A percentile compares a stretch with the other conserved stretches of the same genome.
phyloP scores from a whole-genome alignment of 108 stramenopile species.

The Phaeodactylum tricornutum region DNA sequence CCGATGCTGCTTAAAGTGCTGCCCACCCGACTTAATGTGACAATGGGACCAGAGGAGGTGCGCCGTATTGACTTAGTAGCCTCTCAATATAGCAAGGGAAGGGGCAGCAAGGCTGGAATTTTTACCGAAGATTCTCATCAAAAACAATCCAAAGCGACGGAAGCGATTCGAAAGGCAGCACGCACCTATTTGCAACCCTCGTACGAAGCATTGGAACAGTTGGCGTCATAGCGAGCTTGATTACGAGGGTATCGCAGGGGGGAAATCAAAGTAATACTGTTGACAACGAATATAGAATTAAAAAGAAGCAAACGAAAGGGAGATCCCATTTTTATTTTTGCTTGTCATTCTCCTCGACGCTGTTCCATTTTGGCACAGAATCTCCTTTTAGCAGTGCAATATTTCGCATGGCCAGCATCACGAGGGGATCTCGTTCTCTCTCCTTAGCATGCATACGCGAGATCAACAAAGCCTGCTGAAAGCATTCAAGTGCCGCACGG shows the following conservation, averaged over 20 bases:
- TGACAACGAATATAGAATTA: too few relatives aligned
- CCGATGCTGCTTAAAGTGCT: conserved; percentile 40
- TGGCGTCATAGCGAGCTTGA: too few relatives aligned
- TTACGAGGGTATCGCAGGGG: too few relatives aligned
- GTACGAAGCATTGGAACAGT: conserved; percentile 29
- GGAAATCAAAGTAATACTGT: too few relatives aligned
- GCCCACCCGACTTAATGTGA: conserved; percentile 31
- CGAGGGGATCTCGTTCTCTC: conserved; percentile 23
- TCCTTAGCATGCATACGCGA: conserved; percentile 24
- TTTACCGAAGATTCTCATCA: conserved; percentile 52
- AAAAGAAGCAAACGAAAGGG: too few relatives aligned
- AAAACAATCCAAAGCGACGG: conserved; percentile 51
- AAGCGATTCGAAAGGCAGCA: conserved; percentile 39
- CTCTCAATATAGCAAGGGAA: conserved; percentile 66
- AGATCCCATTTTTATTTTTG: too few relatives aligned
- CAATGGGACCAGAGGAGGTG: conserved; percentile 21
- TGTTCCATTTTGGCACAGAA: too few relatives aligned
- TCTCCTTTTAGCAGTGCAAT: conserved; percentile 30
- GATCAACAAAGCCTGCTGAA: conserved; percentile 33
- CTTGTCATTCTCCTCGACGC: too few relatives aligned
- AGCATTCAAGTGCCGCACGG: conserved; percentile 32
- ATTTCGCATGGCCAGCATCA: conserved; percentile 22
- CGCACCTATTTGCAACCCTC: conserved; percentile 41
- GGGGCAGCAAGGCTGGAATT: conserved; percentile 30
- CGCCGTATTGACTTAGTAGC: conserved; percentile 45